Conservation (phyloP, 202 grass and related monocot species). For the Hordeum pubiflorum region DNA sequence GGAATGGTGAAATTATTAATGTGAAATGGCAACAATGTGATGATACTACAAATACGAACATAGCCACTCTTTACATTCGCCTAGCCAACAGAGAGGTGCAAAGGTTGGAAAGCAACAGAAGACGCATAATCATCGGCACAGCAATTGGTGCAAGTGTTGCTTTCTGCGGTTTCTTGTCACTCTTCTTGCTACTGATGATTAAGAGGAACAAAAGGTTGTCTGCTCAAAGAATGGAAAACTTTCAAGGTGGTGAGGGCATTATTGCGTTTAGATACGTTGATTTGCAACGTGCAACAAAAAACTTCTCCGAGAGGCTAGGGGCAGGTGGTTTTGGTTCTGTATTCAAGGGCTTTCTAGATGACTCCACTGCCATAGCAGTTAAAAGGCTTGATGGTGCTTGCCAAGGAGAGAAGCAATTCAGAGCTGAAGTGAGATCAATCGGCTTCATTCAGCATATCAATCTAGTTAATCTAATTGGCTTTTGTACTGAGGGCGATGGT, state of each 20-base stretch:
- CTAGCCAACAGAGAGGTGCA: not conserved
- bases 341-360: slow-evolving; percentile 2
- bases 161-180: not conserved
- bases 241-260: not conserved
- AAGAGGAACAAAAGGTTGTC: not conserved
- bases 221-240: not conserved
- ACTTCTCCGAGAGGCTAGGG: slow-evolving; percentile 36
- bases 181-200: not conserved
- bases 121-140: not conserved
- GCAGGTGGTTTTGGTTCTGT: slow-evolving; percentile 23
- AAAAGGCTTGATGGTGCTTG: slow-evolving; percentile 8
- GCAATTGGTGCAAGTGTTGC: not conserved
- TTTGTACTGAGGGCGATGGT: not conserved
- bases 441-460: slow-evolving; percentile 9
- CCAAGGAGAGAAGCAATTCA: slow-evolving; percentile 16
- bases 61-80: not conserved
- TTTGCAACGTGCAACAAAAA: slow-evolving; percentile 36
- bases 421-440: slow-evolving; percentile 2
- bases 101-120: not conserved
- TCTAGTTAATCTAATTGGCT: slow-evolving; percentile 14
- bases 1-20: slow-evolving; percentile 3
- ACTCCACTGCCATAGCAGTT: not conserved
- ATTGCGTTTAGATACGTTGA: slow-evolving; percentile 12
- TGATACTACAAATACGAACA: not conserved
- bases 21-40: not conserved